Evolutionary conservation across 371 early-diverging fungal species (phyloP).

Genomic region (Mucor mucedo): DNA sequence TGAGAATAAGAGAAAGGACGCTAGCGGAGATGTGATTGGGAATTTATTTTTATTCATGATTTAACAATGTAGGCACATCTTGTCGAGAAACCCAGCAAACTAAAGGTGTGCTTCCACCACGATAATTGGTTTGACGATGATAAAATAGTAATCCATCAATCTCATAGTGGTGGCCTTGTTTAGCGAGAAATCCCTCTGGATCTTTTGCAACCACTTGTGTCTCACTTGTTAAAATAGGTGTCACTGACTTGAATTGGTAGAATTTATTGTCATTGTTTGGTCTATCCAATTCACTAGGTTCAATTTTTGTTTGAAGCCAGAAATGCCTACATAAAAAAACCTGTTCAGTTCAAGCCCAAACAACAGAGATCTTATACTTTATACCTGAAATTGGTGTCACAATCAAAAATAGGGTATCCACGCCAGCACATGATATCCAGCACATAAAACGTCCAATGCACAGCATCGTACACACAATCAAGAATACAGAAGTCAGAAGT

Average conservation of each 20-base stretch:
- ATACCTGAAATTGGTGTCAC: conserved; percentile 61
- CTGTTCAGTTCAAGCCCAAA: not conserved
- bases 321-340: conserved; percentile 39
- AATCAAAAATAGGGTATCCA: conserved; percentile 65
- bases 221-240: conserved; percentile 40
- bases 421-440: conserved; percentile 72
- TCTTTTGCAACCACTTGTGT: conserved; percentile 2
- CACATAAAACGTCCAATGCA: conserved; percentile 63
- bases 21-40: not conserved
- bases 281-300: conserved; percentile 49
- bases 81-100: conserved; percentile 62
- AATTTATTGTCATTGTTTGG: conserved; percentile 38
- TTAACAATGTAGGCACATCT: not conserved
- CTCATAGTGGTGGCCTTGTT: conserved; percentile 35
- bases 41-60: not conserved
- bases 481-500: conserved; percentile 62
- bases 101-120: conserved; percentile 59
- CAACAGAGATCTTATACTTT: not conserved
- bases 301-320: conserved; percentile 62
- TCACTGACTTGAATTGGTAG: conserved; percentile 39
- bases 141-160: conserved; percentile 66
- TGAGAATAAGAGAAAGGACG: not conserved
- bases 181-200: conserved; percentile 35
- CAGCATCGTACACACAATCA: conserved; percentile 66
- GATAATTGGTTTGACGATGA: conserved; percentile 61